These are phyloP conservation scores for Scutellaria baicalensis DNA, from an alignment of 257 asterid genomes.

Conservation along the genomic window DNA sequence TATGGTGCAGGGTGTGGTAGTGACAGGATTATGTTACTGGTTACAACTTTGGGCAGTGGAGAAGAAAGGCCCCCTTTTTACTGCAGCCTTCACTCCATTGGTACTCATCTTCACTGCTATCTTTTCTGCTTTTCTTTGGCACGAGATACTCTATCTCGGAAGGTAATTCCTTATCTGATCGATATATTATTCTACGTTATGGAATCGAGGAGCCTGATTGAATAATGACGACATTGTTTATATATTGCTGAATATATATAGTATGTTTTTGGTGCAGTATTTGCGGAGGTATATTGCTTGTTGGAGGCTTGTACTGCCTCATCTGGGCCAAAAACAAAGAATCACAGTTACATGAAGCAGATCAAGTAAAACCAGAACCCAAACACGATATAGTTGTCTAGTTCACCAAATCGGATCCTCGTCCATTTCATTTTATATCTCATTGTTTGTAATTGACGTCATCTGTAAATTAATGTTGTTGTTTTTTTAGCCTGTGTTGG, in stretches of 20 bases:
- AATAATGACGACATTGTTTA: too few species aligned
- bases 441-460: too few species aligned
- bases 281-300: slow-evolving; percentile 45
- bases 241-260: background rate
- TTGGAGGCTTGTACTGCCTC: slow-evolving; percentile 49
- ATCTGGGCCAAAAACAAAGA: slow-evolving; percentile 66
- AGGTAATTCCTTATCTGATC: slow-evolving; percentile 29
- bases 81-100: slow-evolving; percentile 38
- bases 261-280: slow-evolving; percentile 30
- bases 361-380: slow-evolving; percentile 5
- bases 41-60: slow-evolving; percentile 53
- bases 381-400: slow-evolving; percentile 28
- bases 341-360: slow-evolving; percentile 10
- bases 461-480: too few species aligned
- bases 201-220: too few species aligned
- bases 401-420: too few species aligned
- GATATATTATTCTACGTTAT: too few species aligned
- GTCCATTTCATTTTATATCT: too few species aligned
- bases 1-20: slow-evolving; percentile 53
- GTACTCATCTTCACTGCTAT: slow-evolving; percentile 39
- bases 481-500: too few species aligned
- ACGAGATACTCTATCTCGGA: slow-evolving; percentile 47
- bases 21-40: slow-evolving; percentile 51
- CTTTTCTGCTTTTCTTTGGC: slow-evolving; percentile 33
- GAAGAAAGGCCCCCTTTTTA: slow-evolving; percentile 45